Evolutionary conservation across 441 rosid species (phyloP).

Genomic region (Populus hybrid): DNA sequence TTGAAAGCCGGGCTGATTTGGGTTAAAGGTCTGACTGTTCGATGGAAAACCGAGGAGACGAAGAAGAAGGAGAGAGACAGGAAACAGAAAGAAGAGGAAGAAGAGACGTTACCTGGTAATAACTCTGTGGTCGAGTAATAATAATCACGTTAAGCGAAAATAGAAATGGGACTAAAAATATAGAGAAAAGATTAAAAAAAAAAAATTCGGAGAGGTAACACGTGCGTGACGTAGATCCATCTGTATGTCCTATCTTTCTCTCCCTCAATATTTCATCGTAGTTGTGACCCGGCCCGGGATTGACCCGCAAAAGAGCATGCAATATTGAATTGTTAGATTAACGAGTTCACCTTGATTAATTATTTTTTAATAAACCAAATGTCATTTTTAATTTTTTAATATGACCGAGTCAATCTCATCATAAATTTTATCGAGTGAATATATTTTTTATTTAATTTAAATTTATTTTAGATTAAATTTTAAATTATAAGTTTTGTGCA

Average conservation of each 20-base stretch:
- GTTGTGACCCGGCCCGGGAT: too few relatives aligned
- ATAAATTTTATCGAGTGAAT: too few relatives aligned
- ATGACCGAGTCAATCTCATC: too few relatives aligned
- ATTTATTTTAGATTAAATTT: too few relatives aligned
- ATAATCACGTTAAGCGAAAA: neutral
- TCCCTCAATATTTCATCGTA: neutral
- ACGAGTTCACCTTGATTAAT: too few relatives aligned
- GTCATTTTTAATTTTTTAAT: too few relatives aligned
- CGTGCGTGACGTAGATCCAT: slow-evolving; percentile 28
- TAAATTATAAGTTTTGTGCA: fast-evolving
- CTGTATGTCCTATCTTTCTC: slow-evolving; percentile 13
- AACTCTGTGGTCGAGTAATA: neutral
- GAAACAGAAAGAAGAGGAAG: neutral
- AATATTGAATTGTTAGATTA: too few relatives aligned
- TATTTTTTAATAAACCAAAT: too few relatives aligned
- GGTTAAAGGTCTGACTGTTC: neutral
- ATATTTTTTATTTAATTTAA: too few relatives aligned
- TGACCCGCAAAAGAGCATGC: too few relatives aligned
- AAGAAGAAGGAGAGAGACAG: neutral
- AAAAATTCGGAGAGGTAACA: slow-evolving; percentile 19
- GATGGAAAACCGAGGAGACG: neutral
- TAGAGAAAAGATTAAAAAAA: slow-evolving; percentile 1
- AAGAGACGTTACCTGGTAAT: neutral
- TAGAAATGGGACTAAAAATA: slow-evolving; percentile 24
- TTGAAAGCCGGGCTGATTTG: neutral